Conservation (phyloP, 306 rosid species). For the Prunus fruticosa region DNA sequence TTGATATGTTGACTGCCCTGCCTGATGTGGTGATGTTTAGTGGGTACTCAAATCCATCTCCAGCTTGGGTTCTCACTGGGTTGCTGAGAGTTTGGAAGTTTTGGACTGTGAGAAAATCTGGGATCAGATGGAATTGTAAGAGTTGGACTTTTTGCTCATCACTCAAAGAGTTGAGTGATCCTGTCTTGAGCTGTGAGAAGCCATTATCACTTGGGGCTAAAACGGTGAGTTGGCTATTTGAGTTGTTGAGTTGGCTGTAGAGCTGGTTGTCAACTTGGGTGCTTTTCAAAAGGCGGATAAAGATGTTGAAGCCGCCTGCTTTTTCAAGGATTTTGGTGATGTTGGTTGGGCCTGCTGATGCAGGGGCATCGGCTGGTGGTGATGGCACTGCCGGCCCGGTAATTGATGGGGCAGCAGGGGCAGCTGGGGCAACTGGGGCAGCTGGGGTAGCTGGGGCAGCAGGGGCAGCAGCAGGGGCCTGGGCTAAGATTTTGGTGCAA, state of each 20-base stretch:
- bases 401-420: neutral
- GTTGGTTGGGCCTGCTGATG: conserved; percentile 41
- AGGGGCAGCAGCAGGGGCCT: conserved; percentile 2
- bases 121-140: conserved; percentile 55
- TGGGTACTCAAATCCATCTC: conserved; percentile 50
- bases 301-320: conserved; percentile 48
- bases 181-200: conserved; percentile 62
- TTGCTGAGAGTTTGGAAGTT: conserved; percentile 71
- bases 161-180: conserved; percentile 52
- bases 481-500: conserved; percentile 14
- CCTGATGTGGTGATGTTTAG: conserved; percentile 49
- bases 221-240: conserved; percentile 51
- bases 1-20: conserved; percentile 53
- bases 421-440: neutral
- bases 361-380: conserved; percentile 24
- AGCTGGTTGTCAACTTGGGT: conserved; percentile 51
- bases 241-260: conserved; percentile 49
- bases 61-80: conserved; percentile 71
- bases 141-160: conserved; percentile 59
- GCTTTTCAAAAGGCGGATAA: conserved; percentile 47
- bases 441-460: neutral
- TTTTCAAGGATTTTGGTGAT: conserved; percentile 55
- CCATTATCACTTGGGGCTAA: conserved; percentile 58
- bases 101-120: conserved; percentile 37
- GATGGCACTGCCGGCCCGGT: conserved; percentile 4